Conservation (phyloP, 139 green algal species). For the Yamagishiella unicocca region DNA sequence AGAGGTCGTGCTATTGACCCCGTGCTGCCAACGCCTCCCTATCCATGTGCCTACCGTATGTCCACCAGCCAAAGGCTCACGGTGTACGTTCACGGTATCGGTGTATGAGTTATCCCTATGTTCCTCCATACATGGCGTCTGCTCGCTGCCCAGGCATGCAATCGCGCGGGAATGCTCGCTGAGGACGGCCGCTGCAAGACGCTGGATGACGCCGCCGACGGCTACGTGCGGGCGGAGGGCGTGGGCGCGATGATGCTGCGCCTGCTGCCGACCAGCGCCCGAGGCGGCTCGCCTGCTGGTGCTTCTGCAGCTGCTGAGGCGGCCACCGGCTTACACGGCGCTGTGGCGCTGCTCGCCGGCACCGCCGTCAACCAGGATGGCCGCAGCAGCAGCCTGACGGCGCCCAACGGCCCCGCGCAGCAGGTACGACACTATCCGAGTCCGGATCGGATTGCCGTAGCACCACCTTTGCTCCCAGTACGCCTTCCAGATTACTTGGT, state of each 20-base stretch:
- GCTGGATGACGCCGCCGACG: slow-evolving; percentile 87
- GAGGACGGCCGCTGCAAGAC: slow-evolving; percentile 90
- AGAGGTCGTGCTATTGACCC: no score
- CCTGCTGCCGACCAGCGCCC: background rate
- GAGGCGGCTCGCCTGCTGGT: background rate
- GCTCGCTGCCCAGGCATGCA: slow-evolving; percentile 56
- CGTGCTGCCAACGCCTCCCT: no score
- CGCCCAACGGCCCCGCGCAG: slow-evolving; percentile 89
- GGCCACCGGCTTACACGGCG: background rate
- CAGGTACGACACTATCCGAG: slow-evolving; percentile 64
- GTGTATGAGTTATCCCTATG: no score
- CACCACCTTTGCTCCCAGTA: no score
- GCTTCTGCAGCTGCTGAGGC: background rate
- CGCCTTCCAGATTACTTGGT: no score
- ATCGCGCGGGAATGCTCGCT: slow-evolving; percentile 83
- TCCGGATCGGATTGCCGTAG: no score
- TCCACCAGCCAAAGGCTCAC: no score
- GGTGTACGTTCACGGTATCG: no score
- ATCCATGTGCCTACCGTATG: no score
- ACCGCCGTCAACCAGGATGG: slow-evolving; percentile 87
- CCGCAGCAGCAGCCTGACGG: slow-evolving; percentile 87
- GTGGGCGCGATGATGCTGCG: slow-evolving; percentile 16
- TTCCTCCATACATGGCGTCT: no score
- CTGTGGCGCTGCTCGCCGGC: slow-evolving; percentile 55
- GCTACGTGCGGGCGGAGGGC: slow-evolving; percentile 34